Evolutionary conservation across 1,284 basidiomycete genomes (phyloP).

Genomic region (Ganoderma lucidum): DNA sequence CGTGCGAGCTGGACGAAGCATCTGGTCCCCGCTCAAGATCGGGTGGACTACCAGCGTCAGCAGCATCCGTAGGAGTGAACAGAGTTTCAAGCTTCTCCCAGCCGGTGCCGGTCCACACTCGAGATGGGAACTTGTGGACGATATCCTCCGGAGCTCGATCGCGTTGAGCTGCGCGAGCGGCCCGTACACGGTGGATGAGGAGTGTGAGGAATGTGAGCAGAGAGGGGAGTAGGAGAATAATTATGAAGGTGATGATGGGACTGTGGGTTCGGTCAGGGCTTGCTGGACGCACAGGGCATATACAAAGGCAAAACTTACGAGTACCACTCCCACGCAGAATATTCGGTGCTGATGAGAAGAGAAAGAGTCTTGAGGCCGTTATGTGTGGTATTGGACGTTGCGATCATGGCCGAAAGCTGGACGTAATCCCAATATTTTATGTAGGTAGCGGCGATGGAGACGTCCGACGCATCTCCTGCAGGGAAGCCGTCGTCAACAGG

Average conservation of each 20-base stretch:
- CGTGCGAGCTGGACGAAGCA: conserved; percentile 37
- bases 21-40: conserved; percentile 42
- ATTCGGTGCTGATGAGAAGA: conserved; percentile 78
- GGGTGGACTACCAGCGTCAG: conserved; percentile 36
- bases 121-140: conserved; percentile 79
- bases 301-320: conserved; percentile 61
- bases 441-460: conserved; percentile 75
- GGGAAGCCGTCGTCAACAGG: conserved; percentile 11
- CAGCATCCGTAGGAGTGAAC: conserved; percentile 40
- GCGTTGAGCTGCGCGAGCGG: conserved; percentile 76
- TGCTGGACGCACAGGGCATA: background rate
- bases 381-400: conserved; percentile 77
- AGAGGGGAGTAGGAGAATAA: conserved; percentile 84
- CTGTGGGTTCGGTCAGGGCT: conserved; percentile 44
- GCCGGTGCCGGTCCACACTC: conserved; percentile 79
- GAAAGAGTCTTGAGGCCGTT: conserved; percentile 76
- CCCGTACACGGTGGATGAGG: conserved; percentile 80
- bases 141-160: conserved; percentile 84
- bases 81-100: conserved; percentile 74
- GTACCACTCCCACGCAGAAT: conserved; percentile 86
- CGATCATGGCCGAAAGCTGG: conserved; percentile 65
- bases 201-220: conserved; percentile 83
- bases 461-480: conserved; percentile 76
- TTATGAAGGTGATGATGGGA: conserved; percentile 80
- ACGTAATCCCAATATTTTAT: conserved; percentile 77